Evolutionary conservation across 176 grass and related monocot species (phyloP).

Genomic region (Hsuehochloa calcarea): DNA sequence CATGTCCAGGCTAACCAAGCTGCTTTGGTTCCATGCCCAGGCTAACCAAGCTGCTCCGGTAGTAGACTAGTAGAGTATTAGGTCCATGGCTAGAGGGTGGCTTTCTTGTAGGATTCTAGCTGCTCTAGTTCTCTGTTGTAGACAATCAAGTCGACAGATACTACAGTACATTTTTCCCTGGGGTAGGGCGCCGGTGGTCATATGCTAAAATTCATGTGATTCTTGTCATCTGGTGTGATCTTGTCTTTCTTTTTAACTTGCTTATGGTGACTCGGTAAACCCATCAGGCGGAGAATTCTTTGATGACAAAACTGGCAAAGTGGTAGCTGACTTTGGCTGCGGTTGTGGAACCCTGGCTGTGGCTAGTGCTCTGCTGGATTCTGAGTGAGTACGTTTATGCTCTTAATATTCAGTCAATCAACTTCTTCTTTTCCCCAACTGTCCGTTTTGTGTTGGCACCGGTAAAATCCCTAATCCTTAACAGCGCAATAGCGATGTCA

Average conservation of each 20-base stretch:
- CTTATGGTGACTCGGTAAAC: conserved; percentile 14
- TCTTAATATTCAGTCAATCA: background rate
- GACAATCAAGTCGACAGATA: background rate
- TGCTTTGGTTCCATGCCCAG: conserved; percentile 24
- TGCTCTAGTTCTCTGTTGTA: background rate
- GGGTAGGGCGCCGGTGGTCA: background rate
- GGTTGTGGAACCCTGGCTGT: conserved; percentile 82
- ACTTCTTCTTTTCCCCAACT: background rate
- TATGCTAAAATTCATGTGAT: conserved; percentile 8
- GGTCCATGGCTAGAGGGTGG: background rate
- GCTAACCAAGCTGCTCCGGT: background rate
- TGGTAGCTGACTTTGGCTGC: conserved; percentile 96
- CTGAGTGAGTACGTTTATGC: conserved; percentile 59
- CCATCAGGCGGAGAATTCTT: conserved; percentile 77
- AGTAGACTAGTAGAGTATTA: background rate
- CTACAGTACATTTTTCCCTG: background rate
- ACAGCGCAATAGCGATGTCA: background rate
- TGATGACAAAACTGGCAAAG: conserved; percentile 77
- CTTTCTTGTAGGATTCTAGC: background rate
- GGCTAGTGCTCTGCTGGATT: conserved; percentile 74
- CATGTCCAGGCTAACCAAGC: conserved; percentile 9
- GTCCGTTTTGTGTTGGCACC: background rate
- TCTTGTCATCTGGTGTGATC: background rate
- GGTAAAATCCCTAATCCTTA: background rate
- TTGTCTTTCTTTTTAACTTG: background rate